Evolutionary conservation across 352 stramenopile genomes (phyloP).

Genomic region (Pythium brachiatum): DNA sequence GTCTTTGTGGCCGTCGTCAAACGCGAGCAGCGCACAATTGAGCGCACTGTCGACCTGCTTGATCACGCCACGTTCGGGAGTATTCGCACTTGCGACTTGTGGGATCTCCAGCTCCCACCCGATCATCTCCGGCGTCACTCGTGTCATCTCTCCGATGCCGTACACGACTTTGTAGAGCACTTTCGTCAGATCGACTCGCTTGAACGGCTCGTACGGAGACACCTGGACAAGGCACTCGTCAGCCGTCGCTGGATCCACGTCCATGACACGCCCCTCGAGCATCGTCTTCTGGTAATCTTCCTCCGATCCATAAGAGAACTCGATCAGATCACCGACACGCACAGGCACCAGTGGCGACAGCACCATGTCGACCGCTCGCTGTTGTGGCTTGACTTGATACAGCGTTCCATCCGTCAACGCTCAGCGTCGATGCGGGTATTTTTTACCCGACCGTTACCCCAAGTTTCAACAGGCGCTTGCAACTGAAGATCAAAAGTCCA

Average conservation of each 20-base stretch:
- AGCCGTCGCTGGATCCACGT: constrained; percentile 22
- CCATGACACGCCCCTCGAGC: constrained; percentile 32
- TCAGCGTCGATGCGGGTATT: neutral
- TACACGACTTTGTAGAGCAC: constrained; percentile 49
- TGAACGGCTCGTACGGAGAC: constrained; percentile 42
- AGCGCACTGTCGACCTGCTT: constrained; percentile 52
- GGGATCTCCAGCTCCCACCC: constrained; percentile 48
- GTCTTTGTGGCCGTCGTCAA: constrained; percentile 44
- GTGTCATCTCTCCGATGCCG: constrained; percentile 32
- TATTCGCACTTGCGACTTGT: neutral
- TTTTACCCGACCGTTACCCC: no score
- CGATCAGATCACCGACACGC: constrained; percentile 43
- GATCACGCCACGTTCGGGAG: constrained; percentile 30
- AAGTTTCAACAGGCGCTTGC: no score
- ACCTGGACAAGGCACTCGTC: constrained; percentile 38
- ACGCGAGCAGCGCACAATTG: constrained; percentile 53
- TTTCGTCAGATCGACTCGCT: constrained; percentile 29
- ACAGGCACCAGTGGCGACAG: neutral
- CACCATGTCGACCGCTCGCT: neutral
- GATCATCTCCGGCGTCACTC: constrained; percentile 35
- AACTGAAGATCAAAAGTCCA: no score
- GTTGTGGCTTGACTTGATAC: neutral
- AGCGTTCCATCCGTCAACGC: neutral
- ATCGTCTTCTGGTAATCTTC: neutral
- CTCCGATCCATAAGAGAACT: constrained; percentile 29